Conservation (phyloP, 78 protist genomes). For the Monosiga brevicollis region DNA sequence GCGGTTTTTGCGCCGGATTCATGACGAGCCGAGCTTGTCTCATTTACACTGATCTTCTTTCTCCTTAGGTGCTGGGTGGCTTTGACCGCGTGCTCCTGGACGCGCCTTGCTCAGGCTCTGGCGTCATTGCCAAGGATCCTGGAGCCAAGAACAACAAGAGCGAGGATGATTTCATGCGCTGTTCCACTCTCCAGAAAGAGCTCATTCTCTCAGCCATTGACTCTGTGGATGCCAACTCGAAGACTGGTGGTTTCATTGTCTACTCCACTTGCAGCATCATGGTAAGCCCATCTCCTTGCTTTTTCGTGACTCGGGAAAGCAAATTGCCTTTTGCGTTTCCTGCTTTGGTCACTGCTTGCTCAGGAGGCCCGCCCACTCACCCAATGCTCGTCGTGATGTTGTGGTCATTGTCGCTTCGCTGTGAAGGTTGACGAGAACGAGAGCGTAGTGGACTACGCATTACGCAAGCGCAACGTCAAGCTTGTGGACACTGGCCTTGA, state of each 20-base stretch:
- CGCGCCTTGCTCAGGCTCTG: conserved; percentile 99
- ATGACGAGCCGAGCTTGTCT: neutral
- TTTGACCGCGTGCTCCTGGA: conserved; percentile 97
- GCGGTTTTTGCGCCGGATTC: neutral
- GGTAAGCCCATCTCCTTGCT: neutral
- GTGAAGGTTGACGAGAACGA: conserved; percentile 93
- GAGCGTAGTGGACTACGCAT: conserved; percentile 89
- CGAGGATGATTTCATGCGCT: conserved; percentile 70
- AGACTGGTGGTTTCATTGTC: conserved; percentile 85
- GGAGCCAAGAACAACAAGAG: conserved; percentile 57
- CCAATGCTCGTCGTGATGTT: too few relatives aligned
- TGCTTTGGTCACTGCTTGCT: too few relatives aligned
- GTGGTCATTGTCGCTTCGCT: too few relatives aligned
- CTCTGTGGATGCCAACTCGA: conserved; percentile 64
- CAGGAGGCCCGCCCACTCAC: too few relatives aligned
- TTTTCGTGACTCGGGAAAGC: neutral
- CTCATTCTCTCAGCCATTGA: conserved; percentile 94
- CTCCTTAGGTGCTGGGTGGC: conserved; percentile 31
- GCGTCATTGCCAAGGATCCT: conserved; percentile 93
- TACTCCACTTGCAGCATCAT: conserved; percentile 81
- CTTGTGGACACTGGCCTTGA: conserved; percentile 75
- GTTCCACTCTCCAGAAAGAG: conserved; percentile 83
- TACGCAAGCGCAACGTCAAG: conserved; percentile 67
- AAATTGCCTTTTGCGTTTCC: neutral
- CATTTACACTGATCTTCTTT: neutral